phyloP scores from a whole-genome alignment of 768 basidiomycete species.

The Tulasnella sp. region DNA sequence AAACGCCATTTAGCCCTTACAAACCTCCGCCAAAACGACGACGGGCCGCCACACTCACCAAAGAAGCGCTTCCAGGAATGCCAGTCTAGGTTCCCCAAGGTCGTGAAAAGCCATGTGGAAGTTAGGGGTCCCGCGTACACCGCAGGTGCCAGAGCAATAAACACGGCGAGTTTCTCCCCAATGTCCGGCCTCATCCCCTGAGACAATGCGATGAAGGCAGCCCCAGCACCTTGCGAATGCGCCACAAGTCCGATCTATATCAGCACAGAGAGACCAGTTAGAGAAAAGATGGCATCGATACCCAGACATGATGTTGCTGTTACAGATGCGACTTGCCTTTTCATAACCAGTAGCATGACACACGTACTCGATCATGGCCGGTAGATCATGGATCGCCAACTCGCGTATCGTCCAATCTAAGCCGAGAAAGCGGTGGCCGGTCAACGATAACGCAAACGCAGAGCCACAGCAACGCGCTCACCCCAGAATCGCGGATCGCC shows the following conservation, averaged over 20 bases:
- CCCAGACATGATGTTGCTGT: too few species aligned
- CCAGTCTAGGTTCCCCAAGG: conserved; percentile 35
- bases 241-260: conserved; percentile 36
- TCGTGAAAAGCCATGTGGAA: conserved; percentile 35
- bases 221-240: conserved; percentile 39
- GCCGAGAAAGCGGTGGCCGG: not conserved
- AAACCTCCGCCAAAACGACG: not conserved
- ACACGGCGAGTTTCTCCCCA: conserved; percentile 32
- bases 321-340: conserved; percentile 29
- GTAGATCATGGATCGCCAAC: conserved; percentile 38
- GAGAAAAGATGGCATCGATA: not conserved
- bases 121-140: conserved; percentile 39
- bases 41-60: conserved; percentile 21
- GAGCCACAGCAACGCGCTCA: conserved; percentile 22
- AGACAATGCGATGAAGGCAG: conserved; percentile 36
- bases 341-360: conserved; percentile 33
- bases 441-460: not conserved
- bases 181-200: conserved; percentile 37
- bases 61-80: conserved; percentile 34
- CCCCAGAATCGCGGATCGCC: conserved; percentile 39
- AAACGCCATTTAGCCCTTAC: not conserved
- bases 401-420: conserved; percentile 39
- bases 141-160: conserved; percentile 38
- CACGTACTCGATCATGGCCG: conserved; percentile 36
- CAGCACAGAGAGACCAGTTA: not conserved